phyloP scores from a whole-genome alignment of 1,139 yeast species.

The Pichia sp. region DNA sequence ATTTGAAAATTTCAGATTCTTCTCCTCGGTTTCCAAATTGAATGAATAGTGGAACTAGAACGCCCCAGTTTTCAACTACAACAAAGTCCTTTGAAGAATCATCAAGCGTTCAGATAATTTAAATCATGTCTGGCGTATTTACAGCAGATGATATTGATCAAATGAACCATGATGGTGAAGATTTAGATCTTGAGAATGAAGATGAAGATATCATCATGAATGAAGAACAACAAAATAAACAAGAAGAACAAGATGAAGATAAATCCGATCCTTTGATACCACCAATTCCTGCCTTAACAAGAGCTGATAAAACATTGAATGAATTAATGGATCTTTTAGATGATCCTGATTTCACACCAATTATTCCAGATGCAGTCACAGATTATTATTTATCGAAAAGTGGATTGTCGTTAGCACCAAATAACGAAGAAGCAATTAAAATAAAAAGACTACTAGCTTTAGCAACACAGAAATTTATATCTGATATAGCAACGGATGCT shows the following conservation, averaged over 20 bases:
- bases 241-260: neutral
- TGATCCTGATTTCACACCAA: constrained; percentile 90
- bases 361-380: constrained; percentile 97
- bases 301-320: constrained; percentile 80
- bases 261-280: constrained; percentile 20
- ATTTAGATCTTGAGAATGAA: neutral
- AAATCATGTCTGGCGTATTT: constrained; percentile 15
- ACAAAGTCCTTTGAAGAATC: no score
- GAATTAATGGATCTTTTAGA: constrained; percentile 87
- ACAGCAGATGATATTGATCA: constrained; percentile 5
- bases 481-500: constrained; percentile 94
- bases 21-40: neutral
- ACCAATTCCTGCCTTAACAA: constrained; percentile 52
- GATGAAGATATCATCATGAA: constrained; percentile 15
- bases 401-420: constrained; percentile 61
- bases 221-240: neutral
- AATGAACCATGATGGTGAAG: constrained; percentile 1
- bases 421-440: constrained; percentile 43
- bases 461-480: constrained; percentile 92
- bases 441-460: constrained; percentile 82
- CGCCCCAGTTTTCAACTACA: no score
- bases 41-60: no score
- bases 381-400: constrained; percentile 85
- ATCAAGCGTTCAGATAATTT: neutral
- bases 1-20: neutral